These are phyloP conservation scores for Suillus fuscotomentosus DNA, from an alignment of 768 basidiomycete genomes.

Conservation along the genomic window DNA sequence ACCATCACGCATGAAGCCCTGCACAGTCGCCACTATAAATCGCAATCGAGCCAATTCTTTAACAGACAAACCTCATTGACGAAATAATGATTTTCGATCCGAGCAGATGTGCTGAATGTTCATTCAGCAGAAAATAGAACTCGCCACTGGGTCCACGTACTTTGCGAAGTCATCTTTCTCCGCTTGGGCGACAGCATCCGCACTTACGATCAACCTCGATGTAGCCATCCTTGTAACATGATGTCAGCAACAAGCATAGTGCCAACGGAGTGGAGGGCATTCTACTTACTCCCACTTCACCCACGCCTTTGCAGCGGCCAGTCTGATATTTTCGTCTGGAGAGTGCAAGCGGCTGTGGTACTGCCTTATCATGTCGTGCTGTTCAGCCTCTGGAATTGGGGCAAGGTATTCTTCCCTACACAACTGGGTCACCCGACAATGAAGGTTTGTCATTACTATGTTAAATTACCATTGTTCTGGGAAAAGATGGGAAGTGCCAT, in stretches of 20 bases:
- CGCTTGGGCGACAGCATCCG: conserved; percentile 63
- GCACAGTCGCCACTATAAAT: neutral
- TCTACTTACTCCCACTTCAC: conserved; percentile 82
- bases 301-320: conserved; percentile 82
- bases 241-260: conserved; percentile 1
- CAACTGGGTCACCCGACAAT: conserved; percentile 2
- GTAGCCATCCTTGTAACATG: conserved; percentile 68
- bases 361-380: conserved; percentile 79
- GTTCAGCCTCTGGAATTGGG: conserved; percentile 77
- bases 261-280: neutral
- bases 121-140: conserved; percentile 8
- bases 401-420: conserved; percentile 80
- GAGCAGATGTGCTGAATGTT: conserved; percentile 70
- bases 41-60: neutral
- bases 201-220: conserved; percentile 69
- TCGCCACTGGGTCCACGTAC: conserved; percentile 38
- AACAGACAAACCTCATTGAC: conserved; percentile 59
- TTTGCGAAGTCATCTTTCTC: conserved; percentile 74
- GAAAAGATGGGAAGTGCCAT: conserved; percentile 78
- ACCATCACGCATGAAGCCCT: conserved; percentile 88
- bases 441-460: neutral
- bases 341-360: conserved; percentile 82
- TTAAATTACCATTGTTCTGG: conserved; percentile 77
- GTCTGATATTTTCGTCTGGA: conserved; percentile 59
- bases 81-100: conserved; percentile 92